Percentiles rank a stretch among this genome's conserved stretches.
Conservation (phyloP, 371 early-diverging fungal genomes). For the Actinomucor elegans region DNA sequence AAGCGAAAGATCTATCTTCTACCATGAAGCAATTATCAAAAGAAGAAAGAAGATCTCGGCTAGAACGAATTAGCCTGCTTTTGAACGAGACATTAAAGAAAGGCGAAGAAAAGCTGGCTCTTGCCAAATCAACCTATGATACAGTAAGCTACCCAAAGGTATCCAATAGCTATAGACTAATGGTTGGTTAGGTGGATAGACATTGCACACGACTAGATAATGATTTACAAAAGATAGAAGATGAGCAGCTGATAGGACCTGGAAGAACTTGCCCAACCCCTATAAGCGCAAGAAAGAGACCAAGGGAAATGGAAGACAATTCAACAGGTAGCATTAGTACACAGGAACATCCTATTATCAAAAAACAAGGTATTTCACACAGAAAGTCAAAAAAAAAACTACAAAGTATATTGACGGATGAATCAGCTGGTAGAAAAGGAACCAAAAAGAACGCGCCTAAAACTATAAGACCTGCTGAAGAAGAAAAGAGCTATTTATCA, state of each 20-base stretch:
- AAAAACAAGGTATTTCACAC: no score
- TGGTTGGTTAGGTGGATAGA: constrained; percentile 89
- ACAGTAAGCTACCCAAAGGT: no score
- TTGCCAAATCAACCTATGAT: constrained; percentile 93
- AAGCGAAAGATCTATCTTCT: constrained; percentile 8
- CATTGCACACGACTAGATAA: constrained; percentile 90
- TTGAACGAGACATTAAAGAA: constrained; percentile 76
- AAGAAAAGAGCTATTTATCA: no score
- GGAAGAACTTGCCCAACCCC: no score
- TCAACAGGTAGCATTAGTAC: background rate
- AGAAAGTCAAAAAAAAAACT: no score
- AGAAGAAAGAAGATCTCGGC: constrained; percentile 56
- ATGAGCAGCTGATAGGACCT: constrained; percentile 77
- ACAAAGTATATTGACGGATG: no score
- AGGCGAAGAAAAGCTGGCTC: constrained; percentile 90
- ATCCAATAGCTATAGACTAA: no score
- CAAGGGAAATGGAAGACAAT: no score
- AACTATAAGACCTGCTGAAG: constrained; percentile 6
- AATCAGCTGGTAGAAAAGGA: no score
- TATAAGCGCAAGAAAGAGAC: no score
- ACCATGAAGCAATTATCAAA: constrained; percentile 13
- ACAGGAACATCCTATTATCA: no score
- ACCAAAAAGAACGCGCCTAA: background rate
- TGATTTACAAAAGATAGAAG: constrained; percentile 87
- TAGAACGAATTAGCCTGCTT: constrained; percentile 61